Conservation (phyloP, 352 stramenopile species). For the Phytophthora tubulina region DNA sequence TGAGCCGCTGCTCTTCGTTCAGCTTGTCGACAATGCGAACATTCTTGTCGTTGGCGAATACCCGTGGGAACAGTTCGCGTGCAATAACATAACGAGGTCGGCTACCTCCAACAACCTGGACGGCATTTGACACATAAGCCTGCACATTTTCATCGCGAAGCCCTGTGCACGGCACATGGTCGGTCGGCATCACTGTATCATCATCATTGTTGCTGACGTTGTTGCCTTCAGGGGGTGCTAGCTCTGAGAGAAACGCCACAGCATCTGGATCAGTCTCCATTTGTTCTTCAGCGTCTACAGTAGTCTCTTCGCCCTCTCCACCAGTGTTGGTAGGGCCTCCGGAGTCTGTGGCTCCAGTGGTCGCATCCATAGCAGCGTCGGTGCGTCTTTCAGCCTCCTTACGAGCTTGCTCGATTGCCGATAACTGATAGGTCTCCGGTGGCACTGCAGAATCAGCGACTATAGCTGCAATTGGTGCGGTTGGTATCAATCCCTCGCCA, state of each 20-base stretch:
- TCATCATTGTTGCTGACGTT: slow-evolving; percentile 22
- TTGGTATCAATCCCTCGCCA: slow-evolving; percentile 9
- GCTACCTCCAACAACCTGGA: slow-evolving; percentile 80
- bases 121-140: slow-evolving; percentile 66
- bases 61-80: slow-evolving; percentile 74
- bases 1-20: slow-evolving; percentile 53
- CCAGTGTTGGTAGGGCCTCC: slow-evolving; percentile 3
- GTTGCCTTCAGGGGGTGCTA: slow-evolving; percentile 17
- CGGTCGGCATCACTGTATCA: slow-evolving; percentile 33
- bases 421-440: slow-evolving; percentile 15
- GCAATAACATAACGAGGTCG: slow-evolving; percentile 85
- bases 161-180: slow-evolving; percentile 65
- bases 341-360: neutral
- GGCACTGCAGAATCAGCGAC: slow-evolving; percentile 23
- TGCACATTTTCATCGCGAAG: slow-evolving; percentile 74
- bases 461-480: neutral
- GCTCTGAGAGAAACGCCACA: slow-evolving; percentile 43
- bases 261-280: slow-evolving; percentile 33
- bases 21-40: slow-evolving; percentile 77
- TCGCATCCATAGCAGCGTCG: neutral
- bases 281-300: slow-evolving; percentile 22
- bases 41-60: slow-evolving; percentile 64
- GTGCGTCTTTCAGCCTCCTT: slow-evolving; percentile 12
- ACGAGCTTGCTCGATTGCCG: slow-evolving; percentile 5
- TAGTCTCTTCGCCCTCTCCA: slow-evolving; percentile 8